Conservation (phyloP, 73 alveolate genomes). For the Durusdinium trenchii region DNA sequence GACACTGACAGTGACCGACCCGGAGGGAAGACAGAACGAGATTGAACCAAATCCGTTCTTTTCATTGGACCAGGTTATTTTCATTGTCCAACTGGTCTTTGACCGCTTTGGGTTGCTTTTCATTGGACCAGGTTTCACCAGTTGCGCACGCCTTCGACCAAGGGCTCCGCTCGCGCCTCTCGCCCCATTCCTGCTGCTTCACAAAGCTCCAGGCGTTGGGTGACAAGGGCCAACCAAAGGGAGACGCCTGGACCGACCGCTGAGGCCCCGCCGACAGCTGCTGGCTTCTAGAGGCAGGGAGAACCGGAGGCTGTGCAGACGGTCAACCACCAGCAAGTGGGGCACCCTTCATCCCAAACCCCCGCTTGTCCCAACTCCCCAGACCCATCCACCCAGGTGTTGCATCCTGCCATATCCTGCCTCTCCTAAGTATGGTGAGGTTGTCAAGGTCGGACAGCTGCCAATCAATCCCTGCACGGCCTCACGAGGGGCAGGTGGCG, state of each 20-base stretch:
- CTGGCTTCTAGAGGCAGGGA: neutral
- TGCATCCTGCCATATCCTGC: neutral
- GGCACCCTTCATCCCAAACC: neutral
- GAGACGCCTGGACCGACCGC: slow-evolving; percentile 27
- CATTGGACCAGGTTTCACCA: too few relatives aligned
- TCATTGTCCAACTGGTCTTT: too few relatives aligned
- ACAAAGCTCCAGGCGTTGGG: slow-evolving; percentile 86
- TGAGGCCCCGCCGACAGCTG: too few relatives aligned
- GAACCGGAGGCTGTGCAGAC: neutral
- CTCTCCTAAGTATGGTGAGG: slow-evolving; percentile 23
- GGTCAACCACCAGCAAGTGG: neutral
- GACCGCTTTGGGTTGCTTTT: too few relatives aligned
- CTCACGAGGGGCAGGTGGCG: neutral
- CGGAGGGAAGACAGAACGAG: too few relatives aligned
- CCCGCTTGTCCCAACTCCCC: neutral
- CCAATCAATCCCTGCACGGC: slow-evolving; percentile 35
- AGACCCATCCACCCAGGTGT: neutral
- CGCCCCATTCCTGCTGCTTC: slow-evolving; percentile 69
- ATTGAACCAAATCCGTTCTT: neutral
- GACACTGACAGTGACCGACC: too few relatives aligned
- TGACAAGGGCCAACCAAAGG: slow-evolving; percentile 93
- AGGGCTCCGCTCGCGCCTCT: neutral
- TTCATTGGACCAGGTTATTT: neutral
- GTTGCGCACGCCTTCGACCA: too few relatives aligned
- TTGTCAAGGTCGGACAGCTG: neutral